A percentile compares a stretch with the other conserved stretches of the same genome.
These are phyloP conservation scores for Helotiales sp. DNA, from an alignment of 2,329 filamentous ascomycete genomes.

Conservation along the genomic window DNA sequence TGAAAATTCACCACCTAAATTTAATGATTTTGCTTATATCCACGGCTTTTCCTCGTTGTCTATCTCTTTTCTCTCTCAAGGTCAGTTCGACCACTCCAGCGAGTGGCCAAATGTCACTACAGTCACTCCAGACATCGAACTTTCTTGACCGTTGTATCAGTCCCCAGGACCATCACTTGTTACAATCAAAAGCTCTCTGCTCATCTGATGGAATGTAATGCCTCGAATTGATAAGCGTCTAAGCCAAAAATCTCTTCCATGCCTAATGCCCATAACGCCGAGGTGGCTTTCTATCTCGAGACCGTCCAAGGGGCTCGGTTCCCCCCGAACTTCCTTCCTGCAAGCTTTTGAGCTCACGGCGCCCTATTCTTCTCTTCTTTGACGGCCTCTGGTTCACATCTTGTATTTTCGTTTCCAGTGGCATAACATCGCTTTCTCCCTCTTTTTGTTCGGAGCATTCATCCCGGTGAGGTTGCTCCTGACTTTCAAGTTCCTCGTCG, in stretches of 20 bases:
- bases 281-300: conserved; percentile 11
- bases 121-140: neutral
- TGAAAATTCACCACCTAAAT: conserved; percentile 11
- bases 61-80: neutral
- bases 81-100: neutral
- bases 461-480: neutral
- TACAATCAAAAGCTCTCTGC: neutral
- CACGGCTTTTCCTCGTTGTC: neutral
- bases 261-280: conserved; percentile 5
- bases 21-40: neutral
- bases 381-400: neutral
- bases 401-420: neutral
- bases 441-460: neutral
- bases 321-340: neutral
- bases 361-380: conserved; percentile 1
- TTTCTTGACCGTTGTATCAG: too few relatives aligned
- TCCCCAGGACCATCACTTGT: neutral
- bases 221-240: neutral
- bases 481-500: neutral
- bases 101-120: neutral
- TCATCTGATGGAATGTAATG: neutral
- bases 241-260: neutral
- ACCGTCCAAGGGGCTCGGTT: neutral
- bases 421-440: neutral
- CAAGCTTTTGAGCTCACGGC: neutral